Base-by-base conservation (phyloP, 2,329 filamentous ascomycete species). In the Pseudogymnoascus sp. region DNA sequence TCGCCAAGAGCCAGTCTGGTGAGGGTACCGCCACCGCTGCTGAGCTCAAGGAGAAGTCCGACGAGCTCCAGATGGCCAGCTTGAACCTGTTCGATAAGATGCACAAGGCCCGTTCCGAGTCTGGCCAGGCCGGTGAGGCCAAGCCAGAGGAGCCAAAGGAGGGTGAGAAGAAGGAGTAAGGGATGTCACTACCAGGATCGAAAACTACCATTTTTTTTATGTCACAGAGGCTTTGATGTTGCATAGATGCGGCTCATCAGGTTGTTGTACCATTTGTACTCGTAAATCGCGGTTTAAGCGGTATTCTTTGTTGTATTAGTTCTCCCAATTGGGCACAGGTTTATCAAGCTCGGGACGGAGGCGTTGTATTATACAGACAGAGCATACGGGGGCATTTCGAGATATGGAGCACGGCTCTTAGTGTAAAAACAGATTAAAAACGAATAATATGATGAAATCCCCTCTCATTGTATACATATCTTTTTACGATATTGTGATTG, bases 1-100 rank as follows among this genome's bases (percentile, higher is more conserved):
- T 97, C 71, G 87, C 88, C 81, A 93, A 96, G 88, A 96, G 86
- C 84, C 93, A 97, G 83, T 86, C 91, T 72, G 93, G 93, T 68
- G 95, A 99, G 83, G 87, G 88, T 73, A 86, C 82, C 66, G 86
- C 90, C 73, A 96, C 91, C 65, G 90, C 93, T 60, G 90, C 90
- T 68, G 90, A 97, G 80, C 88, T 99, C 79, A 97, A 97, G 90
- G 87, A 91, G 82, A 97, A 97, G 91, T 96, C 91, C 72, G 95
- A 97, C 70, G 93, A 97, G 80, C 90, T 99, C 75, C 95, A 97
- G 83, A 90, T 89, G 77, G 91, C 93, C 70, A 93, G 89, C 79
- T 83, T 99, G 80, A 96, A 90, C 81, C 88, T 97, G 74, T 97
- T 99, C 78, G 95, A 97, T 83, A 97, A 97, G 89, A 96, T 99